Evolutionary conservation across 495 filamentous ascomycete genomes (phyloP).

Genomic region (Echria macrotheca): DNA sequence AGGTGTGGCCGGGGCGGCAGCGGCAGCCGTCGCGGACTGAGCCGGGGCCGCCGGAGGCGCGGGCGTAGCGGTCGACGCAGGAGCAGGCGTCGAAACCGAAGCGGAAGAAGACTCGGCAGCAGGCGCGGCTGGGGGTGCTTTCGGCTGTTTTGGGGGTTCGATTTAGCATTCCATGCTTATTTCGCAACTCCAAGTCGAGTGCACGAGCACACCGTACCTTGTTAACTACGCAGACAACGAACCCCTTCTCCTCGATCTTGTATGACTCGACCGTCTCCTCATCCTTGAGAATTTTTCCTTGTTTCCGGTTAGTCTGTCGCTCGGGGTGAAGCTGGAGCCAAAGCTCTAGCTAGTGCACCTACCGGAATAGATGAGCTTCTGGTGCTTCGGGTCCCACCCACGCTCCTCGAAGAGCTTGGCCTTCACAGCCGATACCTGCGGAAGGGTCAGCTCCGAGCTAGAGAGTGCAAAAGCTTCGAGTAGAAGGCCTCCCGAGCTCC

Average conservation of each 20-base stretch:
- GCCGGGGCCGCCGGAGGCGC: slow-evolving; percentile 55
- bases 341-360: too few species aligned
- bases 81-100: slow-evolving; percentile 64
- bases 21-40: slow-evolving; percentile 46
- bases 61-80: slow-evolving; percentile 54
- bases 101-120: slow-evolving; percentile 49
- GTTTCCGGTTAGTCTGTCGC: slow-evolving; percentile 3
- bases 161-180: neutral
- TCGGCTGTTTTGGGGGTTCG: slow-evolving; percentile 24
- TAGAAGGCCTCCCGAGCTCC: too few species aligned
- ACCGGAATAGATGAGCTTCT: slow-evolving; percentile 99
- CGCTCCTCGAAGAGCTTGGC: slow-evolving; percentile 82
- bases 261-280: slow-evolving; percentile 90
- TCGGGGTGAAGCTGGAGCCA: too few species aligned
- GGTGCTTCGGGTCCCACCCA: slow-evolving; percentile 78
- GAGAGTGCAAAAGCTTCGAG: too few species aligned
- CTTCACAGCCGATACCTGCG: slow-evolving; percentile 80
- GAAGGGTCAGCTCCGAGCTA: neutral
- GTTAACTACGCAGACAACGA: slow-evolving; percentile 92
- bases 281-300: slow-evolving; percentile 97
- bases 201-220: slow-evolving; percentile 56
- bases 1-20: slow-evolving; percentile 67
- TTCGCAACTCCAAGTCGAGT: neutral
- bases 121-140: slow-evolving; percentile 59
- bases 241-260: slow-evolving; percentile 98